Percentiles rank a stretch among this genome's conserved stretches.
Evolutionary conservation across 768 basidiomycete species (phyloP).

Genomic region (Cubamyces sp.): DNA sequence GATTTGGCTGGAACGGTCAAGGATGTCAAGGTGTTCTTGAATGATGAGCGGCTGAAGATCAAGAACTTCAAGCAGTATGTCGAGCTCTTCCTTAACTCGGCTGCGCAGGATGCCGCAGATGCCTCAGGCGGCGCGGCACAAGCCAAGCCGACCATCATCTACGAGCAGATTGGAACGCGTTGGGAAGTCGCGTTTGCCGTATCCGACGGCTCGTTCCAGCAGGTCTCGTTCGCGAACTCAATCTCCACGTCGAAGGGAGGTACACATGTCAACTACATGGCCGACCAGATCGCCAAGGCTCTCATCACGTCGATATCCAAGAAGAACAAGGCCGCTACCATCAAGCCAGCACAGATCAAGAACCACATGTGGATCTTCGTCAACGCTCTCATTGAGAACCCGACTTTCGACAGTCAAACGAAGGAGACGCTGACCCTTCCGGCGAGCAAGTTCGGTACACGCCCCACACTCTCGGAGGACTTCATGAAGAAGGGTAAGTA

Average conservation of each 20-base stretch:
- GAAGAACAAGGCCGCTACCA: constrained; percentile 97
- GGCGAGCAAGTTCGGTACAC: constrained; percentile 88
- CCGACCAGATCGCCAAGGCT: constrained; percentile 89
- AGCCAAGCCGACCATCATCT: constrained; percentile 75
- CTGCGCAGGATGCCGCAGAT: constrained; percentile 68
- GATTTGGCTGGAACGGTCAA: constrained; percentile 96
- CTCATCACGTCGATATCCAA: constrained; percentile 83
- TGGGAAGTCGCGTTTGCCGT: constrained; percentile 97
- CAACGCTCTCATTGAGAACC: constrained; percentile 95
- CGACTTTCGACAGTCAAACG: constrained; percentile 98
- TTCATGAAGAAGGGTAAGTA: constrained; percentile 92
- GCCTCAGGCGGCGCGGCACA: constrained; percentile 80
- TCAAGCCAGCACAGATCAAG: constrained; percentile 93
- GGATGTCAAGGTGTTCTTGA: constrained; percentile 91
- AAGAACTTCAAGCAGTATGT: constrained; percentile 98
- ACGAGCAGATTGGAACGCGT: constrained; percentile 77
- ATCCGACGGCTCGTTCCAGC: constrained; percentile 90
- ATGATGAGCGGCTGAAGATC: constrained; percentile 89
- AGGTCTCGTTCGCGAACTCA: constrained; percentile 97
- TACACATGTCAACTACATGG: constrained; percentile 83
- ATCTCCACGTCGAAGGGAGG: constrained; percentile 97
- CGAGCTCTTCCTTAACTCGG: constrained; percentile 87
- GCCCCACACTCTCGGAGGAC: constrained; percentile 82
- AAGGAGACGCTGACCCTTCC: constrained; percentile 93
- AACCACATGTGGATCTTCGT: constrained; percentile 99